Evolutionary conservation across 345 rosid genomes (phyloP).

Genomic region (Trapa incisa): DNA sequence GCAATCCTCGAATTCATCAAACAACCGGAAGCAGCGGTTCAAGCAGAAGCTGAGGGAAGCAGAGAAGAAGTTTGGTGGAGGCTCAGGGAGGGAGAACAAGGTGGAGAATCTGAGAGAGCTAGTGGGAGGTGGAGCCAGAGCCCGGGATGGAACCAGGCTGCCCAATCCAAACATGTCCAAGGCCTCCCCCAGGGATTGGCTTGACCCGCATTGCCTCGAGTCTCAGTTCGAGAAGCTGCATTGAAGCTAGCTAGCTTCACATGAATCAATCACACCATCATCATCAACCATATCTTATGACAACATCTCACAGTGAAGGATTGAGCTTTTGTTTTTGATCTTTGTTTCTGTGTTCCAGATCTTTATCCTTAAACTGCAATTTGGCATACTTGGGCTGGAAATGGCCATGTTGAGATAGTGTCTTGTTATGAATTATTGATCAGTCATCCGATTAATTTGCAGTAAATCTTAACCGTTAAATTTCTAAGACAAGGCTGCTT

Average conservation of each 20-base stretch:
- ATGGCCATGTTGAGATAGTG: no score
- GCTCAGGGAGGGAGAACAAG: conserved; percentile 79
- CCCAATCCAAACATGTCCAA: conserved; percentile 28
- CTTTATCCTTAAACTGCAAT: no score
- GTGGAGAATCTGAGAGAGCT: conserved; percentile 66
- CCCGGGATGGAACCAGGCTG: no score
- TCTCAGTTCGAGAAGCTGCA: conserved; percentile 62
- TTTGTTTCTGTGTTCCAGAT: background rate
- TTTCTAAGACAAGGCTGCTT: background rate
- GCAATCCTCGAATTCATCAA: conserved; percentile 35
- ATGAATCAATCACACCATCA: background rate
- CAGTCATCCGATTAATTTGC: no score
- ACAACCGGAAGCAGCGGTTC: conserved; percentile 60
- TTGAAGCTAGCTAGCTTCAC: conserved; percentile 10
- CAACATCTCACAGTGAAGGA: background rate
- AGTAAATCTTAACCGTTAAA: no score
- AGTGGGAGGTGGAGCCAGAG: conserved; percentile 35
- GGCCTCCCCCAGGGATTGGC: conserved; percentile 66
- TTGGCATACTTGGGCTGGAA: no score
- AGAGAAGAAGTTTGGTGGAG: conserved; percentile 37
- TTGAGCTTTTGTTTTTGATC: background rate
- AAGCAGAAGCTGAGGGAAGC: conserved; percentile 89
- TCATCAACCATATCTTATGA: background rate
- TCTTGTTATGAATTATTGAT: no score
- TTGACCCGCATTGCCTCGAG: conserved; percentile 87